Conservation (phyloP, 805 yeast species). For the Metschnikowia bowlesiae region DNA sequence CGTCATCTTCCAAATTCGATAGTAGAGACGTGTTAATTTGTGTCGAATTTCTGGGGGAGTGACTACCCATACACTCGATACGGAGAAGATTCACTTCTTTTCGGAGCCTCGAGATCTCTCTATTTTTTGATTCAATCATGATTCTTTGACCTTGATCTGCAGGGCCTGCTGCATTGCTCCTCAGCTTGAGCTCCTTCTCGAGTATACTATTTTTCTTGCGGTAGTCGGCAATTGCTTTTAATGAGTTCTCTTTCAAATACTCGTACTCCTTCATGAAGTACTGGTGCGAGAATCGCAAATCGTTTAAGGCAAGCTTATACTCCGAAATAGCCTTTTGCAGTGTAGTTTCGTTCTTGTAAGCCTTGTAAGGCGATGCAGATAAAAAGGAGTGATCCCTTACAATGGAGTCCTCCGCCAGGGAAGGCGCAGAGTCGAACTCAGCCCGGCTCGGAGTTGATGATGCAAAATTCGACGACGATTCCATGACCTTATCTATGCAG, state of each 20-base stretch:
- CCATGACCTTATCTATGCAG: constrained; percentile 36
- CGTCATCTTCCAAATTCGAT: constrained; percentile 15
- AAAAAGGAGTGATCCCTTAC: constrained; percentile 26
- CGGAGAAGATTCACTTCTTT: constrained; percentile 42
- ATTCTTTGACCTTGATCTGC: constrained; percentile 3
- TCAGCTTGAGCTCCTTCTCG: constrained; percentile 45
- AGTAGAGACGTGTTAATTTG: constrained; percentile 6
- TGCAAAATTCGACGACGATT: background rate
- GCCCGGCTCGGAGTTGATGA: constrained; percentile 5
- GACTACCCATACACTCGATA: constrained; percentile 42
- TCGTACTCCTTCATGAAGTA: constrained; percentile 66
- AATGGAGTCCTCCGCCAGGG: constrained; percentile 19
- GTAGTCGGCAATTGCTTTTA: constrained; percentile 49
- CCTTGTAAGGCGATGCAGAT: constrained; percentile 22
- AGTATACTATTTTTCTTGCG: constrained; percentile 47
- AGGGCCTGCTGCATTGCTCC: background rate
- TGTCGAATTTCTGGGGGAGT: constrained; percentile 9
- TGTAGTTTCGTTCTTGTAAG: constrained; percentile 7
- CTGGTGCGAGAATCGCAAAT: constrained; percentile 66
- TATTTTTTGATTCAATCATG: constrained; percentile 25
- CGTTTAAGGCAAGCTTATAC: constrained; percentile 58
- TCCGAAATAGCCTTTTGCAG: constrained; percentile 24
- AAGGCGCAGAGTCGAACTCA: constrained; percentile 1
- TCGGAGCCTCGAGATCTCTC: constrained; percentile 40
- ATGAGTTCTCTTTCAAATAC: constrained; percentile 55